Evolutionary conservation across 1,284 basidiomycete species (phyloP).

Genomic region (Melanopsichium pennsylvanicum): DNA sequence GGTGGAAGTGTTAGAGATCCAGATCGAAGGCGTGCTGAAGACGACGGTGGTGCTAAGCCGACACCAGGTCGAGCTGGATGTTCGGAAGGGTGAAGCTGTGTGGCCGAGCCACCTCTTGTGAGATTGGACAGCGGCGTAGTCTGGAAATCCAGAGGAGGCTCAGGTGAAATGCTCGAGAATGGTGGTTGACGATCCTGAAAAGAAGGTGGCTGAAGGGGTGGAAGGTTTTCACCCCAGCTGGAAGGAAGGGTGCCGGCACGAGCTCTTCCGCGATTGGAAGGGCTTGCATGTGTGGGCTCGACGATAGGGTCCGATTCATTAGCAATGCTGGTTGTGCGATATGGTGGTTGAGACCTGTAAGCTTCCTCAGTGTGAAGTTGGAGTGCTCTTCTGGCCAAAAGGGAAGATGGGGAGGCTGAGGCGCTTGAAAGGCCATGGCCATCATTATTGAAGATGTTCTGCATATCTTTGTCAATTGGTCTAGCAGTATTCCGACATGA

Average conservation of each 20-base stretch:
- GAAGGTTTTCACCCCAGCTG: conserved; percentile 40
- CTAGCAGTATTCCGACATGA: conserved; percentile 3
- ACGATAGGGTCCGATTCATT: conserved; percentile 45
- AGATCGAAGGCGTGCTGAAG: conserved; percentile 36
- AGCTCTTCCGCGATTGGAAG: conserved; percentile 38
- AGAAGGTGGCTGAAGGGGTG: conserved; percentile 4
- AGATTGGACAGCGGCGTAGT: not conserved
- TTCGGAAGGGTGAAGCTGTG: not conserved
- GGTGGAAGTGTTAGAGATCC: conserved; percentile 43
- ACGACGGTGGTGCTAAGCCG: conserved; percentile 4
- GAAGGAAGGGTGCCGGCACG: conserved; percentile 57
- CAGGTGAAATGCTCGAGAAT: not conserved
- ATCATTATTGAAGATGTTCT: conserved; percentile 1
- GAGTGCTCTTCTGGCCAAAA: conserved; percentile 29
- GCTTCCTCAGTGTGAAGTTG: conserved; percentile 50
- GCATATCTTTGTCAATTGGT: conserved; percentile 8
- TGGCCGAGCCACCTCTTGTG: not conserved
- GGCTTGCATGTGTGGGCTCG: conserved; percentile 5
- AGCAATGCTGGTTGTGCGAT: conserved; percentile 35
- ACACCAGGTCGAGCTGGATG: not conserved
- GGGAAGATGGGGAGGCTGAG: conserved; percentile 14
- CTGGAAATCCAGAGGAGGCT: not conserved
- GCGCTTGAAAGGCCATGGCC: conserved; percentile 1
- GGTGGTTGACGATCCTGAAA: conserved; percentile 3
- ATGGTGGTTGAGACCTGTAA: conserved; percentile 16